These are phyloP conservation scores for Pseudozyma hubeiensis DNA, from an alignment of 1,284 basidiomycete species.

Conservation along the genomic window DNA sequence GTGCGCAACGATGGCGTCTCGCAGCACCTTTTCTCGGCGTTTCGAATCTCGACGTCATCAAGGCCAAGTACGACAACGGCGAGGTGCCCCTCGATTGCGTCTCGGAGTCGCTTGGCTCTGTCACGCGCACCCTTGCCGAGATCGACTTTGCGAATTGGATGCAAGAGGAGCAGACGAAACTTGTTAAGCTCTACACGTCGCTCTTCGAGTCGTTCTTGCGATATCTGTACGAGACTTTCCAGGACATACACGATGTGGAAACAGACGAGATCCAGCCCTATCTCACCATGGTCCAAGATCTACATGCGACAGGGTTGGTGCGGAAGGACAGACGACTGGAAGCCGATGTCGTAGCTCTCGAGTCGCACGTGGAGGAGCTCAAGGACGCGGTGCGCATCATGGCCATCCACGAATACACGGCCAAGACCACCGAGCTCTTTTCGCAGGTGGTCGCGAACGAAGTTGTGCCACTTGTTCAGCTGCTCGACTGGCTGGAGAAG, in stretches of 20 bases:
- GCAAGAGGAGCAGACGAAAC: conserved; percentile 77
- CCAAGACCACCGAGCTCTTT: conserved; percentile 75
- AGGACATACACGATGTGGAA: conserved; percentile 70
- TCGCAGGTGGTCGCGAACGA: conserved; percentile 78
- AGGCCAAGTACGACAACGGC: conserved; percentile 86
- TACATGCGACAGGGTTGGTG: conserved; percentile 63
- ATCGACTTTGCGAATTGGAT: conserved; percentile 77
- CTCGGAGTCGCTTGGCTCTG: conserved; percentile 80
- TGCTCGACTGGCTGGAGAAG: conserved; percentile 91
- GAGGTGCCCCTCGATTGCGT: conserved; percentile 94
- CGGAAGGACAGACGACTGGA: conserved; percentile 46
- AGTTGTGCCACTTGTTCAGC: conserved; percentile 77
- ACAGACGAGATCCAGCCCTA: conserved; percentile 57
- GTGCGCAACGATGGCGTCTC: conserved; percentile 89
- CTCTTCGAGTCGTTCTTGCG: conserved; percentile 90
- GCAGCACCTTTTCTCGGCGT: conserved; percentile 80
- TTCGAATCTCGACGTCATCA: conserved; percentile 87
- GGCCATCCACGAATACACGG: conserved; percentile 74
- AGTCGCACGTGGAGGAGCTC: conserved; percentile 66
- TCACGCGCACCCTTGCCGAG: conserved; percentile 79
- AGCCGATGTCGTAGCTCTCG: conserved; percentile 53
- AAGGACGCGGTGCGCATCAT: conserved; percentile 75
- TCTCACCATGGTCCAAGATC: conserved; percentile 63
- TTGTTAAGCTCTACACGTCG: conserved; percentile 47
- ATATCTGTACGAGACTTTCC: conserved; percentile 84